Base-by-base conservation (phyloP, 2,329 filamentous ascomycete genomes). In the Fusarium denticulatum region DNA sequence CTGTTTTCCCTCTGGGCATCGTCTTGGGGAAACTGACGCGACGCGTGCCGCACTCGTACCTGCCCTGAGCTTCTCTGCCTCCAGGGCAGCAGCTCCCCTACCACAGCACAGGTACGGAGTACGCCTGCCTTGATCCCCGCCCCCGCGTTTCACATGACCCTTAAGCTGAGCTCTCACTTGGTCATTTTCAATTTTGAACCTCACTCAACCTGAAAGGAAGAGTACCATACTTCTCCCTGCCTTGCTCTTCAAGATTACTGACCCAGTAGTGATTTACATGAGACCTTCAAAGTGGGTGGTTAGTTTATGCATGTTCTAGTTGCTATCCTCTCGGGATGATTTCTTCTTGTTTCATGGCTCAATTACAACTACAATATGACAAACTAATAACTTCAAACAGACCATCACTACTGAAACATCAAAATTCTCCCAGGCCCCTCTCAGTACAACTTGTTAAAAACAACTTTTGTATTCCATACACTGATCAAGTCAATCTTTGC, bases 401-500 rank as follows among this genome's bases (percentile, higher is more conserved):
- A 30, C 18, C 26, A 50, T 73, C 63, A 69, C 56, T 56, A 52
- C 37, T 7, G 61, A 63, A 43, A 52, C 37, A 59, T 34, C 30
- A 26, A 30, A 26, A 36, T n/a, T 42, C 40, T n/a, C 12, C 22
- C 59, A 26, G 47, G 36, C 16, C 30, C 24, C 15, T 28, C 56
- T 46, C 30, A 26, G 52, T 32, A 42, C 42, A 46, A 61, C 50
- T 60, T 61, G 30, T 71, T 32, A 65, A 68, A 62, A 57, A 62
- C 70, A 72, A 64, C 53, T 70, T 65, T 77, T 78, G 67, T 69
- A 76, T 77, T 78, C 64, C 69, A 67, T 65, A 67, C 56, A 72
- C 69, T 64, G 73, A 62, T 72, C 62, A 64, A 74, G 62, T 74
- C 71, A 74, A 74, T 73, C 61, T 78, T 64, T 74, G 67, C 67